A percentile compares a stretch with the other conserved stretches of the same genome.
Evolutionary conservation across 345 rosid genomes (phyloP).

Genomic region (Pistacia atlantica): DNA sequence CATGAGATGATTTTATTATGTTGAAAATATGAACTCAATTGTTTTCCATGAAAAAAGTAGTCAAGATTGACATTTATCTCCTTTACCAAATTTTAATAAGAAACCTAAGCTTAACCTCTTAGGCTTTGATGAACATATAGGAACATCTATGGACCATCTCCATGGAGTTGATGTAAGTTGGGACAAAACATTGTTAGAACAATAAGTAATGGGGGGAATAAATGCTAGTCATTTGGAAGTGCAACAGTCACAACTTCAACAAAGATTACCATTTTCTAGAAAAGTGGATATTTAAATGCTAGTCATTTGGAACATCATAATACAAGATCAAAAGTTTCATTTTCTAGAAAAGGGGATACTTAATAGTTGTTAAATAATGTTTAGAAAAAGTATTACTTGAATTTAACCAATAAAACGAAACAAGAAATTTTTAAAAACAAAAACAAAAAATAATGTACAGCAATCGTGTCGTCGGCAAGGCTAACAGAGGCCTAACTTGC

Average conservation of each 20-base stretch:
- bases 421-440: too few species aligned
- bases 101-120: slow-evolving; percentile 50
- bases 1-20: slow-evolving; percentile 69
- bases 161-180: slow-evolving; percentile 69
- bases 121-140: slow-evolving; percentile 68
- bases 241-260: slow-evolving; percentile 58
- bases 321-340: too few species aligned
- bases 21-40: slow-evolving; percentile 56
- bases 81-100: slow-evolving; percentile 63
- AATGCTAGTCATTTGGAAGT: slow-evolving; percentile 62
- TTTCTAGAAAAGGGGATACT: too few species aligned
- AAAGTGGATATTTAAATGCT: too few species aligned
- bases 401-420: too few species aligned
- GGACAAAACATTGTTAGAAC: slow-evolving; percentile 61
- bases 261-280: slow-evolving; percentile 39
- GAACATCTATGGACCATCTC: slow-evolving; percentile 55
- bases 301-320: too few species aligned
- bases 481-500: too few species aligned
- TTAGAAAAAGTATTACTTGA: too few species aligned
- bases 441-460: too few species aligned
- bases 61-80: slow-evolving; percentile 66
- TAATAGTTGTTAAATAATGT: too few species aligned
- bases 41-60: slow-evolving; percentile 53
- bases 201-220: slow-evolving; percentile 56
- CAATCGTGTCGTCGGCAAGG: too few species aligned